These are phyloP conservation scores for Phaeosphaeriaceae sp. DNA, from an alignment of 2,329 filamentous ascomycete genomes.

Conservation along the genomic window DNA sequence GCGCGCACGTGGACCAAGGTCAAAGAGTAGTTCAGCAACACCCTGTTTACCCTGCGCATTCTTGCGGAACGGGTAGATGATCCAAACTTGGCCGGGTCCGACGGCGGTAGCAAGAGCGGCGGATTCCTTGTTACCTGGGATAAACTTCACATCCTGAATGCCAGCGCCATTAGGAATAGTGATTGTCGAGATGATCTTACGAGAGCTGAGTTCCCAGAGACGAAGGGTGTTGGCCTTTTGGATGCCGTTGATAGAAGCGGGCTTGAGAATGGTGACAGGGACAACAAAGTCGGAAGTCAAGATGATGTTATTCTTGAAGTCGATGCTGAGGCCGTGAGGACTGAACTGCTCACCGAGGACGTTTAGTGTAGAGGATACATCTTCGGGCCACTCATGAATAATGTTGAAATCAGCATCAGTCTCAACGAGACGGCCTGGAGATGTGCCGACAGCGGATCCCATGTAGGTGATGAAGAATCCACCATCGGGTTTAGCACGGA, in stretches of 20 bases:
- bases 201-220: slow-evolving; percentile 62
- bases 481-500: slow-evolving; percentile 67
- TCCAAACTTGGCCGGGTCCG: slow-evolving; percentile 66
- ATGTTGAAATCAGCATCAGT: slow-evolving; percentile 66
- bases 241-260: slow-evolving; percentile 57
- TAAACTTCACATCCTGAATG: slow-evolving; percentile 71
- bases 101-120: slow-evolving; percentile 68
- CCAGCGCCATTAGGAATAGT: slow-evolving; percentile 65
- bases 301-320: slow-evolving; percentile 64
- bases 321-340: slow-evolving; percentile 66
- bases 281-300: slow-evolving; percentile 69
- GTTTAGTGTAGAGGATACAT: slow-evolving; percentile 61
- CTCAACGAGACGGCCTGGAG: slow-evolving; percentile 66
- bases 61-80: slow-evolving; percentile 67
- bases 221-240: slow-evolving; percentile 63
- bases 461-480: slow-evolving; percentile 69
- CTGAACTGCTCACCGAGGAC: slow-evolving; percentile 66
- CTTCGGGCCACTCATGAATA: slow-evolving; percentile 67
- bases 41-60: slow-evolving; percentile 64
- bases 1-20: slow-evolving; percentile 63
- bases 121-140: slow-evolving; percentile 64
- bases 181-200: slow-evolving; percentile 66
- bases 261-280: slow-evolving; percentile 67
- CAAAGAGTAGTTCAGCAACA: slow-evolving; percentile 63
- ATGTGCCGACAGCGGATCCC: slow-evolving; percentile 64